phyloP scores from a whole-genome alignment of 257 asterid genomes.

The Nicotiana paniculata region DNA sequence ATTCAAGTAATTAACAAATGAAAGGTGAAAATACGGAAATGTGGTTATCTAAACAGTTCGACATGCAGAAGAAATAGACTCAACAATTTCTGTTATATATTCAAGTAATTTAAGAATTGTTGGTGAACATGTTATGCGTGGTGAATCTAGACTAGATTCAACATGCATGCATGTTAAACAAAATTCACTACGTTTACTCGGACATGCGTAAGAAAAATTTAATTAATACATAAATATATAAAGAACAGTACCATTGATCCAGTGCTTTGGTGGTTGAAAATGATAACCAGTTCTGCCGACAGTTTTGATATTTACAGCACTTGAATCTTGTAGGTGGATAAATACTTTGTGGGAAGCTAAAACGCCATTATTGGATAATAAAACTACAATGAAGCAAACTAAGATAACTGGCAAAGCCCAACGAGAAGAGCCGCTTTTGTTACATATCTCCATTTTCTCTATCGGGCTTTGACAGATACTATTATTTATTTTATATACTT shows the following conservation, averaged over 20 bases:
- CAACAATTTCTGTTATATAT: too few relatives aligned
- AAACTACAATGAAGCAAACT: not conserved
- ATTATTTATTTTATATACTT: not conserved
- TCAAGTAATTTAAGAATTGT: too few relatives aligned
- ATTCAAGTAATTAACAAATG: not conserved
- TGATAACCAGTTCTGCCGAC: slow-evolving; percentile 23
- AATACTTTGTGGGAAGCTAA: slow-evolving; percentile 28
- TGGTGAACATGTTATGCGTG: not conserved
- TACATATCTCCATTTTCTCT: not conserved
- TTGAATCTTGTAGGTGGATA: slow-evolving; percentile 6
- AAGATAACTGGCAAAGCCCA: slow-evolving; percentile 7
- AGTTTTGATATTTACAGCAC: not conserved
- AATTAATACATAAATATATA: too few relatives aligned
- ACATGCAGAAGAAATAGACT: too few relatives aligned
- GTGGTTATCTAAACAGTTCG: too few relatives aligned
- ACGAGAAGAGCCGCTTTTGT: not conserved
- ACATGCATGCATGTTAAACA: not conserved
- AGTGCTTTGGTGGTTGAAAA: slow-evolving; percentile 26
- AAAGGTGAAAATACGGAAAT: too few relatives aligned
- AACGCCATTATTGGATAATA: slow-evolving; percentile 6
- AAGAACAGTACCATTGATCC: slow-evolving; percentile 34
- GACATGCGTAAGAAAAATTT: not conserved
- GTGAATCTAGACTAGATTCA: not conserved
- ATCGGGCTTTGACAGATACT: not conserved
- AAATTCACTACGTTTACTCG: not conserved